Percentiles rank a stretch among this genome's conserved stretches.
Conservation (phyloP, 179 eudicot genomes). For the Monotropa hypopitys region DNA sequence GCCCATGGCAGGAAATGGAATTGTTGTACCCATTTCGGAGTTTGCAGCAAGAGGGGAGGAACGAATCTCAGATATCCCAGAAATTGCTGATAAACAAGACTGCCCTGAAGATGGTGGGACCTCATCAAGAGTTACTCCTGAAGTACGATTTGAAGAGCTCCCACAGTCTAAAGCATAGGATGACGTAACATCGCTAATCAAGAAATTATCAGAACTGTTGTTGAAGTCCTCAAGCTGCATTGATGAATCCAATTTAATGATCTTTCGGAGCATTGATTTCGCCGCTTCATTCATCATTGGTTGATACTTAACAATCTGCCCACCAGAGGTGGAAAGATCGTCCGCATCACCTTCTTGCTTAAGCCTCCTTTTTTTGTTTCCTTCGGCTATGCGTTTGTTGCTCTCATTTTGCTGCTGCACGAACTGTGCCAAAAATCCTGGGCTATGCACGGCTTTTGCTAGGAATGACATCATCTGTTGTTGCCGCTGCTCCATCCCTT, state of each 20-base stretch:
- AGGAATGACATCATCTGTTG: slow-evolving; percentile 93
- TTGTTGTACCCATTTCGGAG: slow-evolving; percentile 13
- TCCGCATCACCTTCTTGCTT: slow-evolving; percentile 27
- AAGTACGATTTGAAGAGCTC: slow-evolving; percentile 16
- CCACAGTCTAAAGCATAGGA: slow-evolving; percentile 20
- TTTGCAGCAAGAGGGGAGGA: background rate
- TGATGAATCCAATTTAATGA: slow-evolving; percentile 19
- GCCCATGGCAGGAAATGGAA: slow-evolving; percentile 21
- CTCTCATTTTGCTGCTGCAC: slow-evolving; percentile 69
- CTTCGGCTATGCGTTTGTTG: slow-evolving; percentile 43
- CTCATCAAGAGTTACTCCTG: slow-evolving; percentile 57
- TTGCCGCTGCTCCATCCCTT: slow-evolving; percentile 87
- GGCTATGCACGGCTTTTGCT: slow-evolving; percentile 86
- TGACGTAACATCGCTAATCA: slow-evolving; percentile 24
- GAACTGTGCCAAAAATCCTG: slow-evolving; percentile 75
- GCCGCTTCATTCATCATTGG: slow-evolving; percentile 47
- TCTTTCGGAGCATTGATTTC: slow-evolving; percentile 51
- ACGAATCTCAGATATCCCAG: slow-evolving; percentile 10
- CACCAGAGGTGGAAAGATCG: slow-evolving; percentile 24
- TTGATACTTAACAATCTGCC: slow-evolving; percentile 72
- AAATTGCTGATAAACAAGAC: slow-evolving; percentile 13
- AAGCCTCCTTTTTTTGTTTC: slow-evolving; percentile 68
- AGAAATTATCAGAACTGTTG: slow-evolving; percentile 22
- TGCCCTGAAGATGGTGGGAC: slow-evolving; percentile 34
- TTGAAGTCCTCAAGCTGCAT: slow-evolving; percentile 12